These are phyloP conservation scores for Psilocybe cyanescens DNA, from an alignment of 768 basidiomycete genomes.

Conservation along the genomic window DNA sequence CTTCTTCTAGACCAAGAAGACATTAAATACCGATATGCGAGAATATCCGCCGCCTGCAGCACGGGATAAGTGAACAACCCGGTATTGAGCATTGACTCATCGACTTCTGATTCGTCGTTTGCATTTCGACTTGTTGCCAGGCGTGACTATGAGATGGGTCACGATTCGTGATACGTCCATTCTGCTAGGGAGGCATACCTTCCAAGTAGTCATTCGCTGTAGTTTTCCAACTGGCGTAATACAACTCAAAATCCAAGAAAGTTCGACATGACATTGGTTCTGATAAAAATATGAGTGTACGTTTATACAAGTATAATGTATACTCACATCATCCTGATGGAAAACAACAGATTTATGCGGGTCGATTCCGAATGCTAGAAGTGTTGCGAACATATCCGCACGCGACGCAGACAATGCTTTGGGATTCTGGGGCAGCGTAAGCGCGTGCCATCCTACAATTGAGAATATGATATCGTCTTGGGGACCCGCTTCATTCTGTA, in stretches of 20 bases:
- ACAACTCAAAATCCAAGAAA: conserved; percentile 91
- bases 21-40: conserved; percentile 72
- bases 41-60: conserved; percentile 91
- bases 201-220: conserved; percentile 96
- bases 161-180: conserved; percentile 5
- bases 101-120: conserved; percentile 73
- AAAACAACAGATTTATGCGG: conserved; percentile 76
- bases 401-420: conserved; percentile 60
- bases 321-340: conserved; percentile 85
- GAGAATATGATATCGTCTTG: conserved; percentile 78
- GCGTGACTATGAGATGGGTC: conserved; percentile 56
- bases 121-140: conserved; percentile 77
- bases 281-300: conserved; percentile 29
- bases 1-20: background rate
- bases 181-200: conserved; percentile 49
- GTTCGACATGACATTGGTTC: conserved; percentile 84
- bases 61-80: conserved; percentile 94
- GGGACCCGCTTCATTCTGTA: conserved; percentile 64
- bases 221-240: conserved; percentile 83
- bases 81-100: conserved; percentile 80
- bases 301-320: background rate
- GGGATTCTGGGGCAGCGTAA: conserved; percentile 91
- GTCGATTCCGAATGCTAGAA: conserved; percentile 87
- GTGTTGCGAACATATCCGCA: conserved; percentile 76
- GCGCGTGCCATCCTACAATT: conserved; percentile 93